These are phyloP conservation scores for Drechslerella coelobrocha DNA, from an alignment of 2,329 filamentous ascomycete species.

Conservation along the genomic window DNA sequence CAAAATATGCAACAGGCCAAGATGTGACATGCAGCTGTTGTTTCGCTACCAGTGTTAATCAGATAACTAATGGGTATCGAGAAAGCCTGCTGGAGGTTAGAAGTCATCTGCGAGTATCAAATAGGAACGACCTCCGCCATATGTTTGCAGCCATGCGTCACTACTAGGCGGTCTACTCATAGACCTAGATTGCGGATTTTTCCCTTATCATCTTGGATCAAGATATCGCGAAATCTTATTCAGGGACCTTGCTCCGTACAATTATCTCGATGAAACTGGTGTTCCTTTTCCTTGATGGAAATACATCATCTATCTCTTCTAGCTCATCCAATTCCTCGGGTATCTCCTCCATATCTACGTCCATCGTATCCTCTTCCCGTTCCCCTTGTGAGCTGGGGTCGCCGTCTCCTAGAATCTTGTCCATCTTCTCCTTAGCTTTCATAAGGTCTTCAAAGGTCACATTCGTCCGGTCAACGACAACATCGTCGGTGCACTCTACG, in stretches of 20 bases:
- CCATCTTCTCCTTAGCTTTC: constrained; percentile 31
- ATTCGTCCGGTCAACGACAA: constrained; percentile 62
- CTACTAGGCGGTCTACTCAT: no score
- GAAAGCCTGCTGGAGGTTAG: no score
- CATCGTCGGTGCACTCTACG: constrained; percentile 72
- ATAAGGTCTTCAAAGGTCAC: constrained; percentile 52
- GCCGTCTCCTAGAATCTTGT: constrained; percentile 1
- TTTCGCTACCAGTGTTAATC: no score
- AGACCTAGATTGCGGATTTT: no score
- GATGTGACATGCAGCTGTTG: not conserved
- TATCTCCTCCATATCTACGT: constrained; percentile 30
- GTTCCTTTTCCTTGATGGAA: constrained; percentile 42
- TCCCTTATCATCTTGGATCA: no score
- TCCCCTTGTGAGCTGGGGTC: not conserved
- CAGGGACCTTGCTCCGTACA: constrained; percentile 37
- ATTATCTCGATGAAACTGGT: constrained; percentile 47
- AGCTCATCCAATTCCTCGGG: constrained; percentile 37
- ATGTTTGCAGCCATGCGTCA: no score
- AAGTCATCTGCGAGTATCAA: no score
- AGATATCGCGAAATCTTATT: not conserved
- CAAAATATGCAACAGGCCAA: not conserved
- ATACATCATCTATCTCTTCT: constrained; percentile 45
- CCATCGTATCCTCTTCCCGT: constrained; percentile 33
- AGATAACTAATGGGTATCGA: no score
- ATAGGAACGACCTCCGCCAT: no score